Evolutionary conservation across 306 rosid genomes (phyloP), one percentile per base, ranked within the genome.

Genomic region (Inga leiocalycina): DNA sequence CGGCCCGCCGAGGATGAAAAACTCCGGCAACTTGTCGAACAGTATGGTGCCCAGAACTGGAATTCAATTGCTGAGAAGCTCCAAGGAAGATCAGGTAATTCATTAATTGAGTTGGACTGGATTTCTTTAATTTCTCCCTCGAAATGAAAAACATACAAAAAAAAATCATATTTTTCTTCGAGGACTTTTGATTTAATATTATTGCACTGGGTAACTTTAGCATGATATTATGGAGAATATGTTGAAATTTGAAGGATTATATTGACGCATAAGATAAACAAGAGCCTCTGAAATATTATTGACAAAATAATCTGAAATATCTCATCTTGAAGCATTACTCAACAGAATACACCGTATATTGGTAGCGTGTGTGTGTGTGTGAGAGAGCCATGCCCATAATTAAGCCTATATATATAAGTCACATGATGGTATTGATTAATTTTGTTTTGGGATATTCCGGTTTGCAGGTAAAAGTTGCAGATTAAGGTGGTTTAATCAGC

Each of bases 401-500:
- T 52, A 52, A 15, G n/a, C 59, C 20, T 49, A 52, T 19, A 24
- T 12, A 27, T 27, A 62, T 3, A 27, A 24, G 27, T 62, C 8
- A 10, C 19, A 32, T 32, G 19, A 30, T 32, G 20, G 11, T 65
- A 65, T 15, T 65, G 17, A 35, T 48, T 62, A 62, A 68, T 13
- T 1, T 27, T 4, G 51, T 24, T 37, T 17, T 54, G 34, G 45
- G 32, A 1, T 59, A 10, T 52, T 16, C 5, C 41, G 43, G 74
- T 16, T 78, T 27, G 66, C 19, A 96, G 99, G 97, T 76, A 97
- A 97, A 81, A 97, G 99, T 84, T 97, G 99, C 78, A 87, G 99
- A 82, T 86, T 97, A 83, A 87, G 99, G 80, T 97, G 99, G 99
- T 97, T 97, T 77, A 97, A 97, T 79, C 99, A 97, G 75, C 93